Base-by-base conservation (phyloP, 148 eudicot genomes). In the Talinum fruticosum region DNA sequence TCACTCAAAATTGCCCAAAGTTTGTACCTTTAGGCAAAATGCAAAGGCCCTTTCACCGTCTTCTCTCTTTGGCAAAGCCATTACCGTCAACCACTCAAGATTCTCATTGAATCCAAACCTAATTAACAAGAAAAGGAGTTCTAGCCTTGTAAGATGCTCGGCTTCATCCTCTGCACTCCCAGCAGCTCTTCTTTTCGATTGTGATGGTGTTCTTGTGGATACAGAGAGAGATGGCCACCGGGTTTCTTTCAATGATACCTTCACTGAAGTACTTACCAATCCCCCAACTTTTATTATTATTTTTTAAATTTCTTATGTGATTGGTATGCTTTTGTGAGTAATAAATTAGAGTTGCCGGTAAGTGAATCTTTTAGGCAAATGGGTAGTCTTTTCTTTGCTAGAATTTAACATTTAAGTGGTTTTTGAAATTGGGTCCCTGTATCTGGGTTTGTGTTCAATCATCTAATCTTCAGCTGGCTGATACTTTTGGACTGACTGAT, bases 221-320 rank as follows among this genome's bases (percentile, higher is more conserved):
- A 96, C 99, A 10, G 99, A 96, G 81, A 93, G 85, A 76, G 98
- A 93, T 81, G 99, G 99, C 30, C 99, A 96, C 54, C 85, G 99
- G 68, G 85, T 96, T 81, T 96, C 99, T 13, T 91, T 96, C 85
- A 93, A 96, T 65, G 99, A 96, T 41, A 91, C 99, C 47, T 96
- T 96, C 75, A 75, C 93, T 74, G 97, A 96, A 81, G 99, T 96
- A 85, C 6, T 16, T 4, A 44, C 61, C 30, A 35, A 62, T 41
- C 15, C 12, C 26, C 34, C 28, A n/a, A 14, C 38, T 49, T 72
- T 4, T 74, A n/a, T n/a, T n/a, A n/a, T 36, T 24, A 1, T 61
- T 57, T 30, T 5, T 30, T 66, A 1, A 24, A 7, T 75, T 64
- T 66, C 5, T 7, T 66, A 1, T 41, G 4, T 65, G 4, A 38